Base-by-base conservation (phyloP, 2,329 filamentous ascomycete genomes). In the Pseudovirgaria hyperparasitica region DNA sequence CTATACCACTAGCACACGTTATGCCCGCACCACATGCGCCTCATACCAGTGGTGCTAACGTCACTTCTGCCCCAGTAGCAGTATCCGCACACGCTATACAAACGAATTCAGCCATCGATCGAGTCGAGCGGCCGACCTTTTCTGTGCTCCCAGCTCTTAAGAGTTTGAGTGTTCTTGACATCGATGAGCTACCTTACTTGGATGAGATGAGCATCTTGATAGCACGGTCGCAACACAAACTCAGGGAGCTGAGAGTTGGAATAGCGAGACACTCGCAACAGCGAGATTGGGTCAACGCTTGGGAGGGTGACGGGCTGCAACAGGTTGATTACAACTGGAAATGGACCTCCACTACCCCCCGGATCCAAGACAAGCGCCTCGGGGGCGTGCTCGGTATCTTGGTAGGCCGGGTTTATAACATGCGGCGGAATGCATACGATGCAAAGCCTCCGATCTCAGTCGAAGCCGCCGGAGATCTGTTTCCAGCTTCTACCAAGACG, bases 201-300 rank as follows among this genome's bases (percentile, higher is more conserved):
- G 81, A 87, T 44, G 82, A 90, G 54, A 78, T 90, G 70, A 76
- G 77, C 28, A 62, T 82, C 22, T 63, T 90, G 9, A 72, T 90
- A 33, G 76, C 77, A 33, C 70, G 74, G 14, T 87, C 81, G 9
- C 63, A 71, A 32, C 61, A 66, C 34, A 64, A 64, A 22, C 57
- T 90, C 10, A 66, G 69, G 16, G 82, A 87, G 49, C 61, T 92
- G 18, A 67, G 80, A 22, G 66, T 90, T 5, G 80, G 82, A 5
- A 72, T 90, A 29, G 72, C 80, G 5, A 46, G 58, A 5, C 62
- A 69, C 35, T 63, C 64, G 4, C 52, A 60, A 37, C 52, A 54
- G 16, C 50, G 57, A 17, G 55, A 74, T 32, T 79, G 75, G 57
- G 64, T 65, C 2, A 65, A 66, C 27, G 55, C 67, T 2, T 79